Conservation (phyloP, 2,329 filamentous ascomycete species). For the Calonectria pseudoturangicola region DNA sequence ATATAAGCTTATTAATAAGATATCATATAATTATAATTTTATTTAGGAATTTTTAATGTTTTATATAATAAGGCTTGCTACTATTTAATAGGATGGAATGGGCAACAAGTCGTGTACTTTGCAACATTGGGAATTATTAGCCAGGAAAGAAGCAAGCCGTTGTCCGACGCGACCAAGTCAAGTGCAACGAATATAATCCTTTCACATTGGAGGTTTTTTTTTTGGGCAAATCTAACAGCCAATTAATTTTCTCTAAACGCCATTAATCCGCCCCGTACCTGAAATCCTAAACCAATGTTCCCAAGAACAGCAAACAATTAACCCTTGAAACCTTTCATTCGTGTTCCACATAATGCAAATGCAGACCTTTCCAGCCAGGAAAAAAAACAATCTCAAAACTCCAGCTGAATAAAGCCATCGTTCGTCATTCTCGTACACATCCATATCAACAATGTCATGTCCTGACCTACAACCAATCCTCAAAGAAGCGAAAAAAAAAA, state of each 20-base stretch:
- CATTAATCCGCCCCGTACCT: conserved; percentile 46
- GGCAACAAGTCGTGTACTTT: too few relatives aligned
- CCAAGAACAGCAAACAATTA: conserved; percentile 43
- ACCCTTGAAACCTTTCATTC: conserved; percentile 39
- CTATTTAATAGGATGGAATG: too few relatives aligned
- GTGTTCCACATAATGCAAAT: conserved; percentile 44
- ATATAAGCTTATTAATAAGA: too few relatives aligned
- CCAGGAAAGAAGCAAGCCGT: neutral
- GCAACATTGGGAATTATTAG: too few relatives aligned
- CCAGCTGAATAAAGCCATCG: conserved; percentile 51
- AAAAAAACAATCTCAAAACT: conserved; percentile 55
- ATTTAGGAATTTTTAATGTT: too few relatives aligned
- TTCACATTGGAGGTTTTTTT: conserved; percentile 45
- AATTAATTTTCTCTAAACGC: conserved; percentile 52
- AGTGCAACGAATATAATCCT: conserved; percentile 46
- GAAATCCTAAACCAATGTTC: conserved; percentile 49
- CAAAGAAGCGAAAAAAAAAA: conserved; percentile 15
- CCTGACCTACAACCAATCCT: neutral
- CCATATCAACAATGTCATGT: conserved; percentile 27
- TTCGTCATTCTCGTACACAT: conserved; percentile 47
- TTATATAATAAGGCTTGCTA: too few relatives aligned
- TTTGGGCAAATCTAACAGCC: conserved; percentile 47
- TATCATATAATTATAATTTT: too few relatives aligned
- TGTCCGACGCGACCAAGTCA: conserved; percentile 27
- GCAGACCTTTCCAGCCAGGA: conserved; percentile 45